phyloP scores from a whole-genome alignment of 2,329 filamentous ascomycete genomes.

The Tolypocladium tundrense region DNA sequence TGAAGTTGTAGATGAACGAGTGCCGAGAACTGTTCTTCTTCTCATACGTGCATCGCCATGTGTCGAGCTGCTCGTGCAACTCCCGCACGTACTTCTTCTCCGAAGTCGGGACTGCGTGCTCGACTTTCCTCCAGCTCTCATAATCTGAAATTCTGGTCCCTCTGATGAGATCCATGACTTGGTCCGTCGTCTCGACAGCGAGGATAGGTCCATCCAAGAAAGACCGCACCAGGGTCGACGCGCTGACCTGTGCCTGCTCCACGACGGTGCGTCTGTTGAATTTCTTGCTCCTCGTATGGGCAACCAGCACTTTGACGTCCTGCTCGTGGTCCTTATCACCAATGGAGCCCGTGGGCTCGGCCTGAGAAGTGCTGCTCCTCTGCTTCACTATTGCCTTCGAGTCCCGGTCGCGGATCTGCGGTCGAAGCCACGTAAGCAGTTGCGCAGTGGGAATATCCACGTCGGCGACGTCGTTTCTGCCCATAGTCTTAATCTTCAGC shows the following conservation, averaged over 20 bases:
- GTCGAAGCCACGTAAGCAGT: constrained; percentile 68
- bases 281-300: constrained; percentile 81
- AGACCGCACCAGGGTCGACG: constrained; percentile 53
- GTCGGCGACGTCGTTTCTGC: constrained; percentile 64
- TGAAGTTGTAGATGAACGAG: constrained; percentile 86
- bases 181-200: constrained; percentile 80
- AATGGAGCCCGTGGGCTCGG: constrained; percentile 15
- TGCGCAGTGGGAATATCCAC: constrained; percentile 65
- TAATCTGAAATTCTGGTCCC: constrained; percentile 66
- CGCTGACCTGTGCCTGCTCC: constrained; percentile 58
- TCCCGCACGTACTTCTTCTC: constrained; percentile 78
- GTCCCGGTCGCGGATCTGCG: constrained; percentile 72
- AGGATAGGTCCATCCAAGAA: constrained; percentile 72
- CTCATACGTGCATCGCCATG: constrained; percentile 50
- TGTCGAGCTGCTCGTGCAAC: constrained; percentile 64
- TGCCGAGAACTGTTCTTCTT: constrained; percentile 48
- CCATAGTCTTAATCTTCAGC: constrained; percentile 71
- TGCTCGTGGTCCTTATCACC: constrained; percentile 39
- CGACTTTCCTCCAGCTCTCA: constrained; percentile 74
- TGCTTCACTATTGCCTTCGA: constrained; percentile 43
- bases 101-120: constrained; percentile 64
- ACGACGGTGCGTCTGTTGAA: constrained; percentile 80
- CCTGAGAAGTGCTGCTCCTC: constrained; percentile 17
- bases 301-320: constrained; percentile 76
- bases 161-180: constrained; percentile 66